Base-by-base conservation (phyloP, 2,329 filamentous ascomycete species). In the Calonectria honghensis region DNA sequence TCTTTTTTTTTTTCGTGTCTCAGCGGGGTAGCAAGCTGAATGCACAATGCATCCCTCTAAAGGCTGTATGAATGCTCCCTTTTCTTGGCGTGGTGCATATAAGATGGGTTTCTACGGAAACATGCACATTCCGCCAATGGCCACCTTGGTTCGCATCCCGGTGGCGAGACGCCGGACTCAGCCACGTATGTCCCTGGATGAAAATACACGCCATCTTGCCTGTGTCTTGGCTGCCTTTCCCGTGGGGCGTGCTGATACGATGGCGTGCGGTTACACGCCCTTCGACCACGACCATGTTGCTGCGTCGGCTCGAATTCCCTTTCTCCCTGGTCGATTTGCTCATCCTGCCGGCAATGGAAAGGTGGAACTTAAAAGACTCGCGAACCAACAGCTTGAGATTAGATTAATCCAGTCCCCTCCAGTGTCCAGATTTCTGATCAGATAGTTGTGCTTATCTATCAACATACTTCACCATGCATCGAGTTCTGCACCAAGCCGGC, bases 401-500 rank as follows among this genome's bases (percentile, higher is more conserved):
- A 48, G 45, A 48, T 48, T 24, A 48, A 48, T 4, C 20, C 45
- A 10, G n/a, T 48, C 45, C 11, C 45, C 45, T 48, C 45, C 45
- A 48, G 20, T 48, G 3, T 3, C 45, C 45, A n/a, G 45, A 10
- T 48, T 24, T 24, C 10, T 48, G 45, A 48, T 48, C 45, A 2
- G 45, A 9, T 48, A 48, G 45, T n/a, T 48, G 45, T 48, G 41
- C 41, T 48, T 48, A 48, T 48, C 45, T 48, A 48, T 24, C 45
- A 48, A 48, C 45, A n/a, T 48, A 48, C 45, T 48, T 48, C 45
- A 48, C 45, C 45, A 48, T 48, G 45, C 45, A 48, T 11, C 45
- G 45, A 48, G n/a, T 63, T 50, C 29, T 50, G 13, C 54, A 57
- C 10, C 57, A 51, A 4, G 41, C 37, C 10, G 18, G 24, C 35